These are phyloP conservation scores for Magnusiomyces fungicola DNA, from an alignment of 1,139 yeast genomes.

Conservation along the genomic window DNA sequence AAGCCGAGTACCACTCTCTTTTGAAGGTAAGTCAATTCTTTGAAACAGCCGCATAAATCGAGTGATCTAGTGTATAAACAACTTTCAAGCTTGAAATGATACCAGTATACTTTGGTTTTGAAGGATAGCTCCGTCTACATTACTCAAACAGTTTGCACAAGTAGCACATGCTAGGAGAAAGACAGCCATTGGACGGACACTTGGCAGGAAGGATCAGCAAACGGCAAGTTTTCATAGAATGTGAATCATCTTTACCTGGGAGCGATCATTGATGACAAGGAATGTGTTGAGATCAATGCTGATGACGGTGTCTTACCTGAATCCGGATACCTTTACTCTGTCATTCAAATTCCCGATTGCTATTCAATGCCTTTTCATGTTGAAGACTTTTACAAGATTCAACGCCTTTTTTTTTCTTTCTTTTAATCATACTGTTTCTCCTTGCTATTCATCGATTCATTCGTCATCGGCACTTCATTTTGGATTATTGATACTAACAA, in stretches of 20 bases:
- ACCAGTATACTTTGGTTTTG: neutral
- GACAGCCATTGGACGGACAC: neutral
- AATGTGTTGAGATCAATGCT: too few relatives aligned
- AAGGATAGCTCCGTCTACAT: neutral
- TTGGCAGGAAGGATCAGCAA: neutral
- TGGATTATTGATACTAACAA: neutral
- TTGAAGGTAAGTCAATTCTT: conserved; percentile 31
- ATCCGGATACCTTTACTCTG: neutral
- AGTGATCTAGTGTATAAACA: neutral
- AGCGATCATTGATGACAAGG: too few relatives aligned
- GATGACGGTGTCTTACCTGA: neutral
- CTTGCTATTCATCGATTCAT: neutral
- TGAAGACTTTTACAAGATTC: neutral
- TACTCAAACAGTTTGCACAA: neutral
- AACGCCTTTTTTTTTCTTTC: neutral
- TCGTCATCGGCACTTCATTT: neutral
- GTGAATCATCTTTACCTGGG: too few relatives aligned
- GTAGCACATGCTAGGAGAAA: neutral
- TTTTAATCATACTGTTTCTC: neutral
- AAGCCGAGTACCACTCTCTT: conserved; percentile 59
- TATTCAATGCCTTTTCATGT: neutral
- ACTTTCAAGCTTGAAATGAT: neutral
- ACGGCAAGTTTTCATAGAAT: neutral
- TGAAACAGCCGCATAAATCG: neutral
- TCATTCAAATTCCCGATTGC: neutral